Evolutionary conservation across 192 early-diverging fungal species (phyloP).

Genomic region (Mortierella alpina): DNA sequence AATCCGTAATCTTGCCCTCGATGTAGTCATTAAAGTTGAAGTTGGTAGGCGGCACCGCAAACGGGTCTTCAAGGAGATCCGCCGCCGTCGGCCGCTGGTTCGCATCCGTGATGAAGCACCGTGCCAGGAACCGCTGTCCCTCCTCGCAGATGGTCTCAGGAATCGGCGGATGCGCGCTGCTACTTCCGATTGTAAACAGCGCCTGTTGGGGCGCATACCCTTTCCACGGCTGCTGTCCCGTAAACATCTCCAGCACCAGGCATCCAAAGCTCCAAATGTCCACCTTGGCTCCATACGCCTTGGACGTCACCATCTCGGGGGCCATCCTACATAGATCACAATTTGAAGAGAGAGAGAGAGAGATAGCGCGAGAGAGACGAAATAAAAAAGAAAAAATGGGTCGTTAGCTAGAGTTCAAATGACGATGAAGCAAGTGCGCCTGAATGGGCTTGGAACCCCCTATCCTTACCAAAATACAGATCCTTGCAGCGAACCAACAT

Average conservation of each 20-base stretch:
- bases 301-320: slow-evolving; percentile 87
- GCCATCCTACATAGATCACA: slow-evolving; percentile 76
- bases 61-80: slow-evolving; percentile 76
- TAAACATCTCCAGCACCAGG: slow-evolving; percentile 95
- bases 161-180: slow-evolving; percentile 81
- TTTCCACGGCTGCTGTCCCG: slow-evolving; percentile 84
- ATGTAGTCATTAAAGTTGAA: slow-evolving; percentile 64
- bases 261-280: slow-evolving; percentile 96
- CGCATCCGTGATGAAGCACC: slow-evolving; percentile 85
- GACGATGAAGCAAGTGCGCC: no score
- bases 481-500: slow-evolving; percentile 70
- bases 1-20: slow-evolving; percentile 44
- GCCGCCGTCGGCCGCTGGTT: slow-evolving; percentile 81
- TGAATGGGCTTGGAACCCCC: no score
- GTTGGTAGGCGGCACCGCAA: slow-evolving; percentile 67
- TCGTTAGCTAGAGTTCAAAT: no score
- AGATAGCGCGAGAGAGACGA: neutral
- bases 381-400: neutral
- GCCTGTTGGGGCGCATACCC: slow-evolving; percentile 63
- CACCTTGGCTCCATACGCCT: slow-evolving; percentile 89
- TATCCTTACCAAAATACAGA: slow-evolving; percentile 76
- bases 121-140: slow-evolving; percentile 76
- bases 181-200: slow-evolving; percentile 77
- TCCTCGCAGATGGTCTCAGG: slow-evolving; percentile 76
- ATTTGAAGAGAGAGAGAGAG: neutral